Percentiles rank a stretch among this genome's conserved stretches.
These are phyloP conservation scores for Piper longum DNA, from an alignment of 164 flowering plant species.

Conservation along the genomic window DNA sequence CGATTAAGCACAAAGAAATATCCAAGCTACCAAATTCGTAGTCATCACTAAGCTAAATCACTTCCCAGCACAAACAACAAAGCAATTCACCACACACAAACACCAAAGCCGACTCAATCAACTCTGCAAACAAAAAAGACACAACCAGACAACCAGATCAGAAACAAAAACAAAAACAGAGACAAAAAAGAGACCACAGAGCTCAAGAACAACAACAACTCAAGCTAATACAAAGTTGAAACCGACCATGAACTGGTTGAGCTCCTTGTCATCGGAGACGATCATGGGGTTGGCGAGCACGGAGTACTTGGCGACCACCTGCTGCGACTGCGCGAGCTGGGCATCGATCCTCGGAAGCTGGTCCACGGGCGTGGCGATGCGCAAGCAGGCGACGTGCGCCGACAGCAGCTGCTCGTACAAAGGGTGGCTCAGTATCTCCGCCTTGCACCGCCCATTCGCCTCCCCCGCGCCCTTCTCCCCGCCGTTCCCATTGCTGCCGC, in stretches of 20 bases:
- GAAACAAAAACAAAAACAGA: neutral
- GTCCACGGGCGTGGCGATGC: conserved; percentile 86
- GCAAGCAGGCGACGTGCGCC: conserved; percentile 69
- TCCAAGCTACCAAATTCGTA: no score
- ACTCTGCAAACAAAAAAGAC: neutral
- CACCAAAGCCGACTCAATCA: neutral
- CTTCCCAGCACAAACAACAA: no score
- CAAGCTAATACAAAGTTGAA: conserved; percentile 1
- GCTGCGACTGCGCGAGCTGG: conserved; percentile 59
- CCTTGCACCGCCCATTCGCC: conserved; percentile 50
- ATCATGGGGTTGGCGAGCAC: conserved; percentile 16
- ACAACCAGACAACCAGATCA: neutral
- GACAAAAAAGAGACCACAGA: neutral
- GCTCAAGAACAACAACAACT: neutral
- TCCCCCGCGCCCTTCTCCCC: conserved; percentile 12
- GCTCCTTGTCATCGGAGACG: conserved; percentile 51
- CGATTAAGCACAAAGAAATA: no score
- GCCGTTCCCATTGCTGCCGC: neutral
- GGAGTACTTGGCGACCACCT: conserved; percentile 57
- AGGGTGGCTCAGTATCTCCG: conserved; percentile 58
- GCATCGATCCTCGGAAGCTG: conserved; percentile 80
- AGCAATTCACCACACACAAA: neutral
- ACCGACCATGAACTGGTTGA: conserved; percentile 76
- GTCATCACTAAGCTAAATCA: no score
- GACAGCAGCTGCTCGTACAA: conserved; percentile 68